Base-by-base conservation (phyloP, 208 protist genomes). In the Borovskyia barvae region DNA sequence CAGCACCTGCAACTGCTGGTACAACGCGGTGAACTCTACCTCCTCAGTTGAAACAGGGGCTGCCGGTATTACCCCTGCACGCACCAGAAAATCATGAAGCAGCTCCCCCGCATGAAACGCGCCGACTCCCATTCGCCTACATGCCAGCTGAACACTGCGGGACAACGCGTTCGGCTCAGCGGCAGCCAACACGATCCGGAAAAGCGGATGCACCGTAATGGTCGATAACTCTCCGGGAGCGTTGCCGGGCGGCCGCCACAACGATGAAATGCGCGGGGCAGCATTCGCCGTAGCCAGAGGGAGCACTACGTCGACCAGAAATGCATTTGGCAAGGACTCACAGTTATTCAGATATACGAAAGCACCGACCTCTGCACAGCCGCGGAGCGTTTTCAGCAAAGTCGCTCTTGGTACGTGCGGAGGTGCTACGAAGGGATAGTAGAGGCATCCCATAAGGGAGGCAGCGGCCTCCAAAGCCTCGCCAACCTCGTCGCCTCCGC, bases 311-410 rank as follows among this genome's bases (percentile, higher is more conserved):
- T 33, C 37, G 17, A 41, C 40, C 33, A 72, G 42, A 22, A 61
- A 47, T 9, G 25, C 9, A 11, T 35, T 54, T 14, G 72, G 47
- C 11, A 86, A 24, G 5, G 56, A 36, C 20, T 92, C 77, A 53
- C 76, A 77, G 33, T 88, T 75, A 19, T 75, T 47, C 29, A 95
- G 42, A 41, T 80, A 90, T 20, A 90, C 67, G 28, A 87, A 48
- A 28, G 74, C 75, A 14, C 89, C 89, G 6, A 80, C 49, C 51
- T 75, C 72, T 20, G 92, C 59, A 28, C 76, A 73, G 15, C 83
- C 89, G 24, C 79, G 78, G 40, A 95, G 56, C 51, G 79, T 48
- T 3, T 66, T 61, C 7, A 54, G 42, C 20, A 91, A 40, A 1
- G 62, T 64, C 30, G 77, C 71, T 14, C 76, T 49, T 2, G 75